Conservation (phyloP, 805 yeast species). For the Kuraishia hungarica region DNA sequence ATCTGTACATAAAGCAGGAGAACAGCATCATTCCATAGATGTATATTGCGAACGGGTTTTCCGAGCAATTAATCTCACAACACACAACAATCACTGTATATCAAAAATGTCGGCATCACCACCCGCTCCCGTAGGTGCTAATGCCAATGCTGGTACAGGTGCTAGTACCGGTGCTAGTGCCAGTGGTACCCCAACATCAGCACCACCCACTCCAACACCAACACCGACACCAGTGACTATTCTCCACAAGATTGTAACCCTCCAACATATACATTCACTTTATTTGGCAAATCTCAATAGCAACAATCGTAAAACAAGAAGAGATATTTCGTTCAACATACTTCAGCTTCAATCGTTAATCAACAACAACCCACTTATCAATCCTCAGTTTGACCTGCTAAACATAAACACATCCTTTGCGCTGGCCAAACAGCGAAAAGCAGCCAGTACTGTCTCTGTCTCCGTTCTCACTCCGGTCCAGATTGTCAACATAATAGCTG, state of each 20-base stretch:
- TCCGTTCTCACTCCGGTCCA: slow-evolving; percentile 21
- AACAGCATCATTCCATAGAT: too few relatives aligned
- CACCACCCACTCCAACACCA: too few relatives aligned
- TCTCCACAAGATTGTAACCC: slow-evolving; percentile 25
- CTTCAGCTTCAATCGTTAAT: slow-evolving; percentile 25
- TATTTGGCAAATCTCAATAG: slow-evolving; percentile 23
- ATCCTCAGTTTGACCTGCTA: slow-evolving; percentile 24
- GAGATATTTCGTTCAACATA: slow-evolving; percentile 26
- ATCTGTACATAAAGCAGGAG: too few relatives aligned
- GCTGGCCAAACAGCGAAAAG: slow-evolving; percentile 12
- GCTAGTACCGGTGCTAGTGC: not conserved
- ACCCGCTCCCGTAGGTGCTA: slow-evolving; percentile 6
- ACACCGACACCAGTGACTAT: slow-evolving; percentile 16
- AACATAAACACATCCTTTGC: slow-evolving; percentile 20
- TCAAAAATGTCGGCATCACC: not conserved
- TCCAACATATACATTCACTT: slow-evolving; percentile 26
- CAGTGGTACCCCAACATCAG: slow-evolving; percentile 7
- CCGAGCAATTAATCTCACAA: too few relatives aligned
- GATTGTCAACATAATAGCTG: slow-evolving; percentile 26
- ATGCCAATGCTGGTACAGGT: slow-evolving; percentile 14
- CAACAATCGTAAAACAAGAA: slow-evolving; percentile 17
- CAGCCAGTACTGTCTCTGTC: slow-evolving; percentile 8
- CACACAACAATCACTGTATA: too few relatives aligned
- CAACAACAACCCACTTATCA: slow-evolving; percentile 26
- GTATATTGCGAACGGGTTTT: too few relatives aligned